phyloP scores from a whole-genome alignment of 352 stramenopile species.

The Globisporangium cylindrosporum region DNA sequence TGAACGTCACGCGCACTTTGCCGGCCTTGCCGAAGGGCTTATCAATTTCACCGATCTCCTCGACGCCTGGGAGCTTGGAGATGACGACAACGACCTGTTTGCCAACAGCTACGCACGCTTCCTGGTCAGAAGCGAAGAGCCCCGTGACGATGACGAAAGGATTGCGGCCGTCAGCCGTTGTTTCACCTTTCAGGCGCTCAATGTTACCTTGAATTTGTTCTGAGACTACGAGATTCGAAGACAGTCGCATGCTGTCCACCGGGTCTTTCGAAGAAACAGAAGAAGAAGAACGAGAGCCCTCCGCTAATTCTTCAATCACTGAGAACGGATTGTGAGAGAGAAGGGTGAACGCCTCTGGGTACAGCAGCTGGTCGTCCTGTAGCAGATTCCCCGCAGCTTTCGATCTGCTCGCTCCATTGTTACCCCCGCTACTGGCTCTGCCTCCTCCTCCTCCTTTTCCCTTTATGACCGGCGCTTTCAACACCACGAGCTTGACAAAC shows the following conservation, averaged over 20 bases:
- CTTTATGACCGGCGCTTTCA: constrained; percentile 39
- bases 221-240: not conserved
- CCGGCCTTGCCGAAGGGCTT: constrained; percentile 77
- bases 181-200: constrained; percentile 72
- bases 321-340: not conserved
- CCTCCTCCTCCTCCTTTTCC: constrained; percentile 7
- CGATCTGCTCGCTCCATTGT: not conserved
- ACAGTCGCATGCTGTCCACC: not conserved
- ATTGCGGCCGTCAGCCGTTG: constrained; percentile 53
- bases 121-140: constrained; percentile 46
- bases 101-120: constrained; percentile 34
- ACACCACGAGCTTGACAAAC: constrained; percentile 48
- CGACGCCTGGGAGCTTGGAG: constrained; percentile 8
- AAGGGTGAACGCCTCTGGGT: constrained; percentile 39
- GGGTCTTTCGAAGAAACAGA: too few species aligned
- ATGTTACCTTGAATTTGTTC: constrained; percentile 26
- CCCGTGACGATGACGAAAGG: constrained; percentile 58
- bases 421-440: not conserved
- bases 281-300: not conserved
- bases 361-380: constrained; percentile 41
- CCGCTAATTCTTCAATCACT: not conserved
- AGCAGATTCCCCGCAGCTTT: constrained; percentile 27
- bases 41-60: constrained; percentile 50
- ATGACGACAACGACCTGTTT: constrained; percentile 22
- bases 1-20: constrained; percentile 64